Evolutionary conservation across 257 asterid genomes (phyloP), one percentile per base, ranked within the genome.

Genomic region (Cynanchum wilfordii): DNA sequence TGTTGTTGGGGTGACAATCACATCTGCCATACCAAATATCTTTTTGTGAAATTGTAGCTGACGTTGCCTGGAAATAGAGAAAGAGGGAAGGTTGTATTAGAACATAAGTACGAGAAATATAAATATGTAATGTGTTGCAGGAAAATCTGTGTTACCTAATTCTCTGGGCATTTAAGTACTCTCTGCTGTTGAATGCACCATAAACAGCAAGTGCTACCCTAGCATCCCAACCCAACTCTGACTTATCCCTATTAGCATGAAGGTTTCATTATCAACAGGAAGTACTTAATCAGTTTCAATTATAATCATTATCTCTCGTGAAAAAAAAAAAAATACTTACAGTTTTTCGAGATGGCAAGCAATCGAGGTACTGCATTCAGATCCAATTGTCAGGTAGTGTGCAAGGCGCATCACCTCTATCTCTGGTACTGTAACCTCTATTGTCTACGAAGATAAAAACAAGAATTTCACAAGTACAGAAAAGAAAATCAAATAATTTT

Each of bases 381-480:
- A 84, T 75, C 90, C 97, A 33, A 93, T 89, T 42, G 98, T 91
- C 66, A 80, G 2, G 66, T 91, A 93, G 86, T 93, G 98, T 25
- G 98, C 81, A 83, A 93, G 79, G 33, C 97, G 96, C 98, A 93
- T 91, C 64, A 20, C 94, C 82, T 93, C 98, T 52, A 93, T 85
- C 66, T 91, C 96, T 7, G 98, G 98, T 36, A 93, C 10, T 8
- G 96, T 93, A 77, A 91, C 94, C 59, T 93, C 89, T 59, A 88
- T 73, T 6, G 88, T 88, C 98, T 93, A 72, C 5, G 60, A 73
- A 51, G 22, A 40, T 70, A 30, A 65, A 72, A 30, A 29, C n/a
- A 9, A 36, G 8, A 7, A 5, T 57, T 56, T 20, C 24, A 24
- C n/a, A 51, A 36, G 42, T 36, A 40, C 5, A 50, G 5, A 42